Evolutionary conservation across 1,284 basidiomycete species (phyloP).

Genomic region (Hypsizygus ulmarius): DNA sequence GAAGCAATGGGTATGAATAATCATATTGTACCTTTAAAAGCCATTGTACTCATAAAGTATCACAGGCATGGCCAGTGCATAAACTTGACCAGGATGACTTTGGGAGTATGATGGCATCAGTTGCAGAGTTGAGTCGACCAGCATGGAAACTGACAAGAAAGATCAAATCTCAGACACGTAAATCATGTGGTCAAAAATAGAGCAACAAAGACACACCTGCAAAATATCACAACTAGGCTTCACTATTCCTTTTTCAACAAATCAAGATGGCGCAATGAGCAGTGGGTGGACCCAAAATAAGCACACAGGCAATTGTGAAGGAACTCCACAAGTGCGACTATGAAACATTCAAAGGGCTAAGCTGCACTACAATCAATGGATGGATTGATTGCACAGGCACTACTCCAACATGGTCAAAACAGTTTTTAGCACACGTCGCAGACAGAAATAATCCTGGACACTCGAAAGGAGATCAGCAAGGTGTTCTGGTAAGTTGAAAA

Average conservation of each 20-base stretch:
- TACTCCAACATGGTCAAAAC: constrained; percentile 15
- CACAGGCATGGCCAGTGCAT: too few species aligned
- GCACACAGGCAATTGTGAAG: constrained; percentile 16
- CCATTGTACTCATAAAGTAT: too few species aligned
- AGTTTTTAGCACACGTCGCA: constrained; percentile 10
- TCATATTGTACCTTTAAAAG: not conserved
- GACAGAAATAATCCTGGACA: constrained; percentile 21
- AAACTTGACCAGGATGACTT: too few species aligned
- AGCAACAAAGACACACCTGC: constrained; percentile 13
- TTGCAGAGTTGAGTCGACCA: constrained; percentile 5
- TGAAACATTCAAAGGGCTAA: constrained; percentile 17
- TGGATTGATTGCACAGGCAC: constrained; percentile 23
- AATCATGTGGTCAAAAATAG: constrained; percentile 5
- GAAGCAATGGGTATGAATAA: constrained; percentile 4
- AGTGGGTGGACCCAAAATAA: constrained; percentile 20
- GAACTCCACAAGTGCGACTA: constrained; percentile 13
- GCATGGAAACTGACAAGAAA: not conserved
- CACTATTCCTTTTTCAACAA: constrained; percentile 22
- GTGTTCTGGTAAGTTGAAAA: constrained; percentile 2
- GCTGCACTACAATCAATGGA: constrained; percentile 16
- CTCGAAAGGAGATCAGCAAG: constrained; percentile 11
- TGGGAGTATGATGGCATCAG: too few species aligned
- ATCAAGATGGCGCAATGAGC: constrained; percentile 17
- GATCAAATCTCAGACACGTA: not conserved
- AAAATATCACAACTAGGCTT: constrained; percentile 25